phyloP scores from a whole-genome alignment of 148 eudicot species.

The Silene conica region DNA sequence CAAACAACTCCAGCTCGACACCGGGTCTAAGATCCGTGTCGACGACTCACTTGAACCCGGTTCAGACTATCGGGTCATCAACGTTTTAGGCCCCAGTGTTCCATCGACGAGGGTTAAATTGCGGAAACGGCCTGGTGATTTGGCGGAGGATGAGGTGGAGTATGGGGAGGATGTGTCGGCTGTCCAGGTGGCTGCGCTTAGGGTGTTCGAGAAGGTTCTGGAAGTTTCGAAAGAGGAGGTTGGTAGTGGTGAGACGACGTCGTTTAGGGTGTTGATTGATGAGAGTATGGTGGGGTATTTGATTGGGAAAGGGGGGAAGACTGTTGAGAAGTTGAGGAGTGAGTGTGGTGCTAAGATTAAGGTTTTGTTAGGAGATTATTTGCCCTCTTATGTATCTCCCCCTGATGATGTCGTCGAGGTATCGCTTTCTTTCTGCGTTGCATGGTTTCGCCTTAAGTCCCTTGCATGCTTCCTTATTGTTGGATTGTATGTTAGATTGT shows the following conservation, averaged over 20 bases:
- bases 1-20: conserved; percentile 48
- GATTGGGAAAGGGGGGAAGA: conserved; percentile 74
- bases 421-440: not conserved
- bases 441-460: too few relatives aligned
- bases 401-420: conserved; percentile 60
- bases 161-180: conserved; percentile 41
- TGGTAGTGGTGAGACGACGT: conserved; percentile 28
- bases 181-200: conserved; percentile 61
- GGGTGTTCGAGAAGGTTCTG: conserved; percentile 71
- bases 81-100: conserved; percentile 28
- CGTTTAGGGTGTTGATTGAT: conserved; percentile 55
- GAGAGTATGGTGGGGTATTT: conserved; percentile 47
- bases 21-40: conserved; percentile 52
- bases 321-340: conserved; percentile 51
- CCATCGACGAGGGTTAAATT: conserved; percentile 24
- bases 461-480: too few relatives aligned
- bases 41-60: conserved; percentile 35
- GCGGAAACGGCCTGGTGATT: not conserved
- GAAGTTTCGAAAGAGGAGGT: conserved; percentile 58
- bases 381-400: conserved; percentile 36
- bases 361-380: conserved; percentile 46
- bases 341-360: conserved; percentile 61
- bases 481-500: not conserved
- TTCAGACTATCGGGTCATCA: conserved; percentile 49
- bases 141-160: conserved; percentile 24